These are phyloP conservation scores for Diplodia sapinea DNA, from an alignment of 2,329 filamentous ascomycete genomes.

Conservation along the genomic window DNA sequence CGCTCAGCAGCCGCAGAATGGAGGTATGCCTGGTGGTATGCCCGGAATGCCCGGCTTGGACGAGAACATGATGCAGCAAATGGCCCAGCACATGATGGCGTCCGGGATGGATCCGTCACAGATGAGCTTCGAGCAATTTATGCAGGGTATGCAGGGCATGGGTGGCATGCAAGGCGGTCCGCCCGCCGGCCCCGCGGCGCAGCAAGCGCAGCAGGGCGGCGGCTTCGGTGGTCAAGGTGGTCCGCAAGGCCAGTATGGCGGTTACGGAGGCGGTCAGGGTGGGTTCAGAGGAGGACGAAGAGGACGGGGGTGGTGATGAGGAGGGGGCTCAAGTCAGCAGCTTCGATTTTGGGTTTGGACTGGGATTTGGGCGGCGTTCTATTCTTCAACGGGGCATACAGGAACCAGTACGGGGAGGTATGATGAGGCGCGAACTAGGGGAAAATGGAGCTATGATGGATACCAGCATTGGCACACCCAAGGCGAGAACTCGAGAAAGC, in stretches of 20 bases:
- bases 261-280: constrained; percentile 28
- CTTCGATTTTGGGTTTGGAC: background rate
- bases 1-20: constrained; percentile 27
- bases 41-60: constrained; percentile 55
- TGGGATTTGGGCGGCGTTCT: constrained; percentile 21
- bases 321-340: background rate
- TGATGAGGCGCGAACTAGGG: constrained; percentile 3
- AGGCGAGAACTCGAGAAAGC: background rate
- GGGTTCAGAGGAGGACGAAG: constrained; percentile 29
- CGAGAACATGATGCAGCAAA: constrained; percentile 64
- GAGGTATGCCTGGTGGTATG: constrained; percentile 35
- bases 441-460: background rate
- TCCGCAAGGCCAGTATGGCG: constrained; percentile 23
- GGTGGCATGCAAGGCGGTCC: constrained; percentile 29
- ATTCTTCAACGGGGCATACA: background rate
- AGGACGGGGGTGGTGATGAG: constrained; percentile 25
- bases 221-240: constrained; percentile 26
- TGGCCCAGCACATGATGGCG: constrained; percentile 61
- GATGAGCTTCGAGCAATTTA: constrained; percentile 61
- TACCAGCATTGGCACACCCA: background rate
- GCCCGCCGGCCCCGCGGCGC: constrained; percentile 28
- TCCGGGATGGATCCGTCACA: constrained; percentile 60
- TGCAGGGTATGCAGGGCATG: constrained; percentile 58
- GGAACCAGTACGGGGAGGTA: constrained; percentile 1
- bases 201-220: constrained; percentile 22